Percentiles rank a stretch among this genome's conserved stretches.
These are phyloP conservation scores for Chlamydomonas applanata DNA, from an alignment of 139 green algal genomes.

Conservation along the genomic window DNA sequence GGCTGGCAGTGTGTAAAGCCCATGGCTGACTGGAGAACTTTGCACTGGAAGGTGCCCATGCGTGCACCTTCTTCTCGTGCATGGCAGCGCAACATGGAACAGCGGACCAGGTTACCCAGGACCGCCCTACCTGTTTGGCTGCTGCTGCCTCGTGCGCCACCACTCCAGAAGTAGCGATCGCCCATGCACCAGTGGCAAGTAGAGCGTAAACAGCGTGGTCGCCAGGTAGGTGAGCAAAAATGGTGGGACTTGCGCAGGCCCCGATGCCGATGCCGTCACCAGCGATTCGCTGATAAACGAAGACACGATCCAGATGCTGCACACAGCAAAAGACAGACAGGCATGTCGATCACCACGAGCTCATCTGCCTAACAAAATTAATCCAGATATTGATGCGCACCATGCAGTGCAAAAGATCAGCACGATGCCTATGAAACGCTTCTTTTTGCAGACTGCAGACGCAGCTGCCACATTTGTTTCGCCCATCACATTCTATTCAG, in stretches of 20 bases:
- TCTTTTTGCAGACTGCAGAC: not conserved
- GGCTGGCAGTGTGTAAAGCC: no score
- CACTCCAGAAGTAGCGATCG: not conserved
- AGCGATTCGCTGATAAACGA: not conserved
- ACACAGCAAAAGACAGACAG: not conserved
- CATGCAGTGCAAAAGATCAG: not conserved
- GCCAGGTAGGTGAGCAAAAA: constrained; percentile 87
- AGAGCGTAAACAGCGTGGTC: constrained; percentile 85
- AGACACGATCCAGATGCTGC: constrained; percentile 5
- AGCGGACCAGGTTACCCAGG: not conserved
- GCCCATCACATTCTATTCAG: not conserved
- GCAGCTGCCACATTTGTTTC: not conserved
- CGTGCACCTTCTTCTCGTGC: no score
- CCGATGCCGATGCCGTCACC: not conserved
- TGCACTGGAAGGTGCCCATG: no score
- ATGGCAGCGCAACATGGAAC: not conserved
- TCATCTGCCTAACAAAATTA: not conserved
- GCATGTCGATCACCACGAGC: not conserved
- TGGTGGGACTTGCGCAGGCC: constrained; percentile 40
- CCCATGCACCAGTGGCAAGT: constrained; percentile 67
- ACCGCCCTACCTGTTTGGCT: not conserved
- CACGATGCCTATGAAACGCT: not conserved
- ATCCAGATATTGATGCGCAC: not conserved
- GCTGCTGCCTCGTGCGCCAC: not conserved
- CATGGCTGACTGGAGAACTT: no score